Conservation (phyloP, 495 filamentous ascomycete species). For the Tuber magnatum region DNA sequence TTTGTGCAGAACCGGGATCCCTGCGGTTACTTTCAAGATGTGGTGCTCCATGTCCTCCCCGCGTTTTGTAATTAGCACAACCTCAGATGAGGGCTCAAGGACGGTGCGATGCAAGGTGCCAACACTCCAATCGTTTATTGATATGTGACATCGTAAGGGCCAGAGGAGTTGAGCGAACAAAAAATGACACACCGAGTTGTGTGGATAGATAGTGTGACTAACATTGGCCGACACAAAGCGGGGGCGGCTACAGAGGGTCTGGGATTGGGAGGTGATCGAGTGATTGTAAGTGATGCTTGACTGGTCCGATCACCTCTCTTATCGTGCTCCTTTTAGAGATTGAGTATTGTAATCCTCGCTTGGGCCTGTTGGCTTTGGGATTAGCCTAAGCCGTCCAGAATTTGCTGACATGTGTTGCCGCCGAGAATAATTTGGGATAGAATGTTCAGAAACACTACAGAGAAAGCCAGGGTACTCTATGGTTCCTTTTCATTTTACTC, state of each 20-base stretch:
- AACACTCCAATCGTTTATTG: neutral
- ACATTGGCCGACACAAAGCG: neutral
- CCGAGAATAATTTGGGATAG: neutral
- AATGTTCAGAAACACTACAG: neutral
- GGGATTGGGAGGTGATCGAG: neutral
- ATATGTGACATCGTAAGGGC: neutral
- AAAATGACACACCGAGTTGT: neutral
- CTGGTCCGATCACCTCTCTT: neutral
- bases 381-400: neutral
- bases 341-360: neutral
- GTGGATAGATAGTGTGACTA: neutral
- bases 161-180: neutral
- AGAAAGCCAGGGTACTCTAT: neutral
- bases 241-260: neutral
- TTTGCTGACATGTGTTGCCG: neutral
- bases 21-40: neutral
- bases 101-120: neutral
- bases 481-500: neutral
- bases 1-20: slow-evolving; percentile 1
- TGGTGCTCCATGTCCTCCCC: neutral
- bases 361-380: neutral
- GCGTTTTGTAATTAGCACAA: neutral
- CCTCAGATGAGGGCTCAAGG: neutral
- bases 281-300: neutral
- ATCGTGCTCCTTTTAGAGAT: neutral